phyloP scores from a whole-genome alignment of 495 filamentous ascomycete genomes.

The Talaromyces liani region DNA sequence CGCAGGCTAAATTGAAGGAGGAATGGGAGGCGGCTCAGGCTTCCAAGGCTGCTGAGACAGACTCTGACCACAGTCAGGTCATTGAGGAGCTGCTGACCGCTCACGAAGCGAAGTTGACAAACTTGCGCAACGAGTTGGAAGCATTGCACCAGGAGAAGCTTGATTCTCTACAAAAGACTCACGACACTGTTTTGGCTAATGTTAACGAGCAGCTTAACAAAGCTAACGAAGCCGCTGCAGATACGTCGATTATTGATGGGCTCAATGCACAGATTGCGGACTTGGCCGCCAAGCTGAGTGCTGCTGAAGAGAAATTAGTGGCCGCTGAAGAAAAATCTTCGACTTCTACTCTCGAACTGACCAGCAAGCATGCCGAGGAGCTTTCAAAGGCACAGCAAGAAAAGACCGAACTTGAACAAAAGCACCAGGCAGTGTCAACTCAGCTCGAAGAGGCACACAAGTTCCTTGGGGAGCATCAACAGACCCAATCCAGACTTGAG shows the following conservation, averaged over 20 bases:
- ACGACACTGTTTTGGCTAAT: slow-evolving; percentile 26
- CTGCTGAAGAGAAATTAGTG: slow-evolving; percentile 22
- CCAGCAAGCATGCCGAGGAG: slow-evolving; percentile 25
- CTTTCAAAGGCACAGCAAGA: slow-evolving; percentile 25
- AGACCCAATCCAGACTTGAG: slow-evolving; percentile 28
- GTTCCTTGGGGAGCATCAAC: slow-evolving; percentile 20
- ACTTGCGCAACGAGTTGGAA: slow-evolving; percentile 30
- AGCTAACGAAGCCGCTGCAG: slow-evolving; percentile 30
- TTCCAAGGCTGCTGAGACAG: slow-evolving; percentile 29
- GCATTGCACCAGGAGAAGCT: slow-evolving; percentile 29
- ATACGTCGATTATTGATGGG: slow-evolving; percentile 29
- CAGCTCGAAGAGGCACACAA: slow-evolving; percentile 31
- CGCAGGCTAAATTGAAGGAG: slow-evolving; percentile 23
- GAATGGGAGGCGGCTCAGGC: slow-evolving; percentile 25
- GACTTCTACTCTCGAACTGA: slow-evolving; percentile 21
- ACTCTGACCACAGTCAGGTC: slow-evolving; percentile 35
- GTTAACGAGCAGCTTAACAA: slow-evolving; percentile 26
- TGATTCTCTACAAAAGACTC: slow-evolving; percentile 30
- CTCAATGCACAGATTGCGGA: slow-evolving; percentile 30
- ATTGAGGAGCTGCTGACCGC: slow-evolving; percentile 40
- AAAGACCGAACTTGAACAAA: slow-evolving; percentile 25
- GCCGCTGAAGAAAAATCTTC: slow-evolving; percentile 22
- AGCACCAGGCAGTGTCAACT: slow-evolving; percentile 20
- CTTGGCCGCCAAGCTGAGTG: slow-evolving; percentile 30
- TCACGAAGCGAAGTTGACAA: slow-evolving; percentile 34